Conservation (phyloP, 345 rosid species). For the sweet orange (Citrus sinensis) region DVS_A1.0 CM039163.1:7435001-7435500, state of each 20-base stretch:
- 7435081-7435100: constrained; percentile 42
- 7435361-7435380: constrained; percentile 30
- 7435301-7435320: constrained; percentile 28
- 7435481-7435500: constrained; percentile 34
- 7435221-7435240: constrained; percentile 40
- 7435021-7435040: constrained; percentile 35
- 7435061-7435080: constrained; percentile 31
- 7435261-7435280: constrained; percentile 33
- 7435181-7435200: constrained; percentile 7
- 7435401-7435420: constrained; percentile 36
- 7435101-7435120: constrained; percentile 42
- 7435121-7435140: constrained; percentile 35
- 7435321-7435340: constrained; percentile 37
- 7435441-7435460: constrained; percentile 31
- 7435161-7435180: constrained; percentile 35
- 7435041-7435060: constrained; percentile 47
- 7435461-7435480: constrained; percentile 43
- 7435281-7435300: constrained; percentile 30
- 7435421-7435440: constrained; percentile 30
- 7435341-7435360: constrained; percentile 44
- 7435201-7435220: constrained; percentile 28
- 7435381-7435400: constrained; percentile 32
- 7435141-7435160: constrained; percentile 42
- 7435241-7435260: constrained; percentile 37
- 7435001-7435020: constrained; percentile 33